These are phyloP conservation scores for Globisporangium carolinianum DNA, from an alignment of 352 stramenopile species.

Conservation along the genomic window DNA sequence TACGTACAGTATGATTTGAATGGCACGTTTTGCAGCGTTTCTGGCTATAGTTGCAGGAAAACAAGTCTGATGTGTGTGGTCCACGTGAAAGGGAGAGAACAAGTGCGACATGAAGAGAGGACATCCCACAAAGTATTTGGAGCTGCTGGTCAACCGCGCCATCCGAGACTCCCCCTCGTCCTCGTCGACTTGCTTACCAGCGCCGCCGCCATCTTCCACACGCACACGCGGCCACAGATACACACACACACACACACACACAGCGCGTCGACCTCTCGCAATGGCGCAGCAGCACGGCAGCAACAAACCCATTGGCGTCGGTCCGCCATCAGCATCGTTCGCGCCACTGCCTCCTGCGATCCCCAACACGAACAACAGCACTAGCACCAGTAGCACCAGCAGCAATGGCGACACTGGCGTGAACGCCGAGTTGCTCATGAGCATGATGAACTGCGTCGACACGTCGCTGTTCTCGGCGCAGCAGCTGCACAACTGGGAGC, in stretches of 20 bases:
- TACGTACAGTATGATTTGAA: too few relatives aligned
- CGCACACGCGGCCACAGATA: background rate
- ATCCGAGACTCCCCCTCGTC: too few relatives aligned
- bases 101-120: too few relatives aligned
- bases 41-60: too few relatives aligned
- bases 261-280: background rate
- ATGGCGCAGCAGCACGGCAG: background rate
- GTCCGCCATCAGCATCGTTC: background rate
- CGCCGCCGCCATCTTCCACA: too few relatives aligned
- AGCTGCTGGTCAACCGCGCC: too few relatives aligned
- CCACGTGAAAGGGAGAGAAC: too few relatives aligned
- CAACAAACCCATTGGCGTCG: background rate
- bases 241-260: conserved; percentile 2
- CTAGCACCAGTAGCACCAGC: background rate
- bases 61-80: too few relatives aligned
- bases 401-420: conserved; percentile 9
- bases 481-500: conserved; percentile 70
- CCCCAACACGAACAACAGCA: background rate
- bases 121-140: too few relatives aligned
- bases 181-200: too few relatives aligned
- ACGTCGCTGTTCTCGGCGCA: conserved; percentile 69
- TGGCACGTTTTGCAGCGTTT: too few relatives aligned
- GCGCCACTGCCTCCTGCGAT: background rate
- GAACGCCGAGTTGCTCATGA: conserved; percentile 69
- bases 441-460: conserved; percentile 87